Base-by-base conservation (phyloP, 2,329 filamentous ascomycete species). In the Didymella pinodella region DNA sequence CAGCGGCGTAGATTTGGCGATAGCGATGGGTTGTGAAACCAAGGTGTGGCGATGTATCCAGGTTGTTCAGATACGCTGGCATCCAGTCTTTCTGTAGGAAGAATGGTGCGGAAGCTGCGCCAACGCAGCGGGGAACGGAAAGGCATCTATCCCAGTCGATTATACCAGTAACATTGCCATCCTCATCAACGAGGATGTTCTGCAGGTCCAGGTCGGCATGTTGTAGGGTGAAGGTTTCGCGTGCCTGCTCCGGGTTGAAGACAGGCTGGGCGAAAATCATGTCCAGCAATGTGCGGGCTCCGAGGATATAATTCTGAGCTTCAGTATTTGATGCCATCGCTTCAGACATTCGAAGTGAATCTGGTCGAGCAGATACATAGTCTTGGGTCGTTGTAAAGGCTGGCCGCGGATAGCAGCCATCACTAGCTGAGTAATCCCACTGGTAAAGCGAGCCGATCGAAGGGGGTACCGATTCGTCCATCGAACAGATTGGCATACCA, bases 161-260 rank as follows among this genome's bases (percentile, higher is more conserved):
- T 12, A 74, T 65, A 4, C 65, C 70, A 11, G 64, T 67, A 0
- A 71, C 58, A 12, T 67, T 57, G 2, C 67, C 66, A 0, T 44
- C 22, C 2, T 50, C 36, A 38, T 68, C 62, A 11, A 66, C 61
- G 1, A 71, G 47, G 31, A 73, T 67, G 45, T 73, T 73, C 14
- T 71, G 65, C 1, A 66, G 54, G 20, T 69, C 59, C n/a, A 73
- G 57, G 25, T 73, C 71, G 2, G 54, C 32, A 47, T 72, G 70
- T 8, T 46, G 50, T 1, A 73, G 62, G 1, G 64, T 63, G 31
- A 73, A 73, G 0, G 63, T 54, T 41, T 71, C 66, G 25, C 7
- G 16, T 34, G 1, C 1, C 6, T 6, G 20, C 7, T 7, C 4
- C 7, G 3, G 18, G 3, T 41, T 50, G 31, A 57, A 26, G 50